A percentile compares a stretch with the other conserved stretches of the same genome.
Conservation (phyloP, 2,329 filamentous ascomycete genomes). For the Pestalotiopsis sp. region DNA sequence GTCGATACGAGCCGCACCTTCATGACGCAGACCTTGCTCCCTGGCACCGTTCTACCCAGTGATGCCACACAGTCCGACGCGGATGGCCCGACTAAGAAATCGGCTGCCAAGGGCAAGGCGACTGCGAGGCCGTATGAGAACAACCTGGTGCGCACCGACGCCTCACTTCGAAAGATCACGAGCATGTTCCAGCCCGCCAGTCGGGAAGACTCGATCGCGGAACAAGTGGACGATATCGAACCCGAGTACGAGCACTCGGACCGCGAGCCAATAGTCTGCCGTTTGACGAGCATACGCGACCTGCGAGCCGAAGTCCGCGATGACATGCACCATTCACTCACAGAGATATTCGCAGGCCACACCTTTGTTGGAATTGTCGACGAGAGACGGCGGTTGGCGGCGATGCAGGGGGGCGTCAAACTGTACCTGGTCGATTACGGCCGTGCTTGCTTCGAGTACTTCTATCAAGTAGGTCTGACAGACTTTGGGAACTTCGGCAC, state of each 20-base stretch:
- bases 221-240: slow-evolving; percentile 37
- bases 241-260: slow-evolving; percentile 69
- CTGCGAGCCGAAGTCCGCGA: slow-evolving; percentile 81
- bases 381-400: slow-evolving; percentile 81
- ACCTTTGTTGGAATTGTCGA: slow-evolving; percentile 96
- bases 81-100: slow-evolving; percentile 34
- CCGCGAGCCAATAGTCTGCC: slow-evolving; percentile 70
- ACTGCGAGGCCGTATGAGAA: slow-evolving; percentile 73
- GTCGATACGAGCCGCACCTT: slow-evolving; percentile 96
- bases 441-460: slow-evolving; percentile 82
- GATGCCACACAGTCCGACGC: slow-evolving; percentile 26
- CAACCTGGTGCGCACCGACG: slow-evolving; percentile 88
- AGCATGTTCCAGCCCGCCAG: slow-evolving; percentile 78
- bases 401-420: slow-evolving; percentile 90
- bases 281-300: slow-evolving; percentile 82
- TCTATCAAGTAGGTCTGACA: slow-evolving; percentile 92
- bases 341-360: slow-evolving; percentile 83
- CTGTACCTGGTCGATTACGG: slow-evolving; percentile 94
- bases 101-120: slow-evolving; percentile 38
- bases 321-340: slow-evolving; percentile 81
- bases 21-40: slow-evolving; percentile 87
- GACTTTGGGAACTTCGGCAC: slow-evolving; percentile 94
- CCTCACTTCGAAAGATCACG: slow-evolving; percentile 89
- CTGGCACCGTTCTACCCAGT: slow-evolving; percentile 54
- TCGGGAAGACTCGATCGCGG: slow-evolving; percentile 34